Evolutionary conservation across 2,329 filamentous ascomycete species (phyloP), one percentile per base, ranked within the genome.

Genomic region (Cytospora piceae): DNA sequence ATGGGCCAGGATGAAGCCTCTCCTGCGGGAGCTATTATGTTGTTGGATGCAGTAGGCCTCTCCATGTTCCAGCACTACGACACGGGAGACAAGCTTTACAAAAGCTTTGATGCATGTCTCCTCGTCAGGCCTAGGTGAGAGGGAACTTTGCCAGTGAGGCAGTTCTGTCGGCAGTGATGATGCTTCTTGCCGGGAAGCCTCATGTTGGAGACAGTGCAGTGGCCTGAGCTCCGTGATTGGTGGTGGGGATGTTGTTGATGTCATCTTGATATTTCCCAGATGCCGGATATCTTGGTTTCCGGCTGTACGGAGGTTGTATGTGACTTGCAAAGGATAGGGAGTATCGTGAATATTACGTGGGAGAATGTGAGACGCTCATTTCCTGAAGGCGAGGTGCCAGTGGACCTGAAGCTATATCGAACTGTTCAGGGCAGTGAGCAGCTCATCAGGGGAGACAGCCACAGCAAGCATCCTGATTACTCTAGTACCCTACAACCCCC

Each of bases 151-250:
- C 67, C 67, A 67, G n/a, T 55, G 42, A 24, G 53, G 12, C 24
- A 42, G 27, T 27, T 57, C 60, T 37, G 39, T 20, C 60, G 52
- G 20, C 37, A 34, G 15, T 34, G 39, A 15, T 63, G 60, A 31
- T 56, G 29, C 53, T 37, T 34, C 60, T 56, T 56, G 37, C 29
- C 29, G 53, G 22, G 53, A 56, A n/a, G 29, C 15, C 17, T 56
- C 60, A 51, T 55, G 5, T 39, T 56, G 60, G 53, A 63, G 64
- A 59, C 64, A 63, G 54, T 70, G 68, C 42, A 70, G 61, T 27
- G 68, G 68, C 62, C 68, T 60, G 27, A 70, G 64, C 68, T 64
- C 64, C 42, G 68, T 70, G 52, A 65, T 56, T 52, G 68, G 67
- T 54, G 65, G 67, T 49, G 60, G 52, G 37, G 64, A 54, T 58